Conservation (phyloP, 2,329 filamentous ascomycete genomes). For the Aspergillus unguis region DNA sequence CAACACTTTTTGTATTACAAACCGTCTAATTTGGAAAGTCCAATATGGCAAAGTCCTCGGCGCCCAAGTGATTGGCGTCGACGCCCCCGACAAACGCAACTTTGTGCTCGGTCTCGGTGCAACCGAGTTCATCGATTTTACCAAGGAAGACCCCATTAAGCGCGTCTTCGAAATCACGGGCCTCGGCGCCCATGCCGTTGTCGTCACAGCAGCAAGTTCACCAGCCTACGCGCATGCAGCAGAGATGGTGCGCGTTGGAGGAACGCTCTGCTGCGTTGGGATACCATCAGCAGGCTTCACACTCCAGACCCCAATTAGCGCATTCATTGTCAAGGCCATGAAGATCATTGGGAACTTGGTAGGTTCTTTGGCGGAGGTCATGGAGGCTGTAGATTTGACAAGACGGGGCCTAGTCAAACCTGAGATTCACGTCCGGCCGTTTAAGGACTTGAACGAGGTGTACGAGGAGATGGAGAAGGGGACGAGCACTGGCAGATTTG, state of each 20-base stretch:
- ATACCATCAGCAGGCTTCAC: constrained; percentile 40
- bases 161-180: constrained; percentile 38
- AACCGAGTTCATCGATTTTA: constrained; percentile 43
- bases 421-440: constrained; percentile 40
- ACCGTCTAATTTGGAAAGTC: constrained; percentile 24
- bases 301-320: constrained; percentile 42
- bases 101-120: constrained; percentile 42
- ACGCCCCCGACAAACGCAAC: constrained; percentile 40
- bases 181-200: constrained; percentile 41
- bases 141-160: constrained; percentile 31
- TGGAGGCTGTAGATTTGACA: constrained; percentile 47
- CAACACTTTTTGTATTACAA: too few relatives aligned
- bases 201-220: constrained; percentile 43
- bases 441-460: constrained; percentile 41
- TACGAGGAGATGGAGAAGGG: constrained; percentile 47
- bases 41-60: constrained; percentile 45
- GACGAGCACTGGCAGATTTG: constrained; percentile 43
- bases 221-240: constrained; percentile 43
- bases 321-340: constrained; percentile 47
- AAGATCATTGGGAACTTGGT: constrained; percentile 45
- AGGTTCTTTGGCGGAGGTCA: constrained; percentile 45
- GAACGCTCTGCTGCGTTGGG: constrained; percentile 44
- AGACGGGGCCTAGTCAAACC: constrained; percentile 42
- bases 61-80: constrained; percentile 43
- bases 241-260: constrained; percentile 45